phyloP scores from a whole-genome alignment of 495 filamentous ascomycete species.

The Hyphodiscus hymeniophilus region DNA sequence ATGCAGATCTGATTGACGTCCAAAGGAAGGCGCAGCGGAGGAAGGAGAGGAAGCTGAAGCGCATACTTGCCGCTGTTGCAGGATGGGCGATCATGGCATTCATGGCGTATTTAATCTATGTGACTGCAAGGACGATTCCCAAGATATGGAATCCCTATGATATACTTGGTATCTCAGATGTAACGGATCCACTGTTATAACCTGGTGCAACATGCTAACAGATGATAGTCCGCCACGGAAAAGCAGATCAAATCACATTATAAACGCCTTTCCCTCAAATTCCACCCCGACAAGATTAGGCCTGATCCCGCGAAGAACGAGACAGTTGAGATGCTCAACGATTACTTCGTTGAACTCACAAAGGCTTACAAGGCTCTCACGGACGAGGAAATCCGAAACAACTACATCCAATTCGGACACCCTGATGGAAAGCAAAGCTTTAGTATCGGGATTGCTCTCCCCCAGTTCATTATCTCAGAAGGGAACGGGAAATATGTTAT shows the following conservation, averaged over 20 bases:
- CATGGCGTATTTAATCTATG: slow-evolving; percentile 86
- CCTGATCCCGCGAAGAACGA: slow-evolving; percentile 80
- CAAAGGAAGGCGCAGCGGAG: slow-evolving; percentile 84
- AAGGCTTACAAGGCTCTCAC: slow-evolving; percentile 97
- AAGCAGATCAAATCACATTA: slow-evolving; percentile 86
- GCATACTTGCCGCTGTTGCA: slow-evolving; percentile 60
- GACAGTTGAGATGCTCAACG: slow-evolving; percentile 76
- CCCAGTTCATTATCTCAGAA: slow-evolving; percentile 84
- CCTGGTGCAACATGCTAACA: slow-evolving; percentile 18
- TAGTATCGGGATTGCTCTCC: slow-evolving; percentile 95
- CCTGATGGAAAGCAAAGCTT: slow-evolving; percentile 96
- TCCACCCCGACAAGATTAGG: slow-evolving; percentile 86
- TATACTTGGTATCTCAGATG: slow-evolving; percentile 76
- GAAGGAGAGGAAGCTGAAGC: slow-evolving; percentile 83
- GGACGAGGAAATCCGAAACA: slow-evolving; percentile 93
- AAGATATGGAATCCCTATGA: slow-evolving; percentile 97
- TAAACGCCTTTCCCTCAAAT: slow-evolving; percentile 73
- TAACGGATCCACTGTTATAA: slow-evolving; percentile 31
- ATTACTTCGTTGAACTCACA: slow-evolving; percentile 84
- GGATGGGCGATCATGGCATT: slow-evolving; percentile 83
- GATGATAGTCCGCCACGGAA: slow-evolving; percentile 62
- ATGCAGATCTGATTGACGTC: slow-evolving; percentile 75
- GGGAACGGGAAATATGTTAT: slow-evolving; percentile 95
- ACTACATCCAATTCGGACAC: slow-evolving; percentile 91
- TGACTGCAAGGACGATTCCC: slow-evolving; percentile 59